A percentile compares a stretch with the other conserved stretches of the same genome.
Evolutionary conservation across 2,329 filamentous ascomycete species (phyloP).

Genomic region (Alternaria triticina): DNA sequence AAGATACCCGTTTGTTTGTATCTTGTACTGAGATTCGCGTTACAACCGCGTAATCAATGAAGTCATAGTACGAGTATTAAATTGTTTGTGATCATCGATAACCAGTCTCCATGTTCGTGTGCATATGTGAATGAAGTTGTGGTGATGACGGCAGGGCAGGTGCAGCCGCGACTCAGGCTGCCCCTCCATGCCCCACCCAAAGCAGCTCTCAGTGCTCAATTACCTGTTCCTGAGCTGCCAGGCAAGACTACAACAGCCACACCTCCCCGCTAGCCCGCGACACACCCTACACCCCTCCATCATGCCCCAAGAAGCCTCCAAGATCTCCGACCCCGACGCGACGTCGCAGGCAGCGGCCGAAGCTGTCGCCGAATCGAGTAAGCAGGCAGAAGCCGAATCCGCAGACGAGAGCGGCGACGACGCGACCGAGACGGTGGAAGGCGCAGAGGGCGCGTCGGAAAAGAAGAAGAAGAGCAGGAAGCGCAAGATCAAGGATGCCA

Average conservation of each 20-base stretch:
- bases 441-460: constrained; percentile 48
- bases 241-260: constrained; percentile 12
- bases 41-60: not conserved
- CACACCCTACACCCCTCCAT: not conserved
- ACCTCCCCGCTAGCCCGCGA: constrained; percentile 23
- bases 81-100: not conserved
- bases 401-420: constrained; percentile 43
- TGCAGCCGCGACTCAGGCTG: not conserved
- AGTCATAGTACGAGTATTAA: not conserved
- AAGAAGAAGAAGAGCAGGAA: constrained; percentile 73
- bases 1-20: not conserved
- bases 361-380: constrained; percentile 43
- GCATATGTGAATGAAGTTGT: not conserved
- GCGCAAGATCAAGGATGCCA: constrained; percentile 62
- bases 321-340: constrained; percentile 61
- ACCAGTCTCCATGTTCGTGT: not conserved
- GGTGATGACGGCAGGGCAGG: constrained; percentile 1
- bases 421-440: constrained; percentile 48
- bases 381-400: constrained; percentile 34
- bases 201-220: constrained; percentile 11
- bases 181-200: constrained; percentile 18
- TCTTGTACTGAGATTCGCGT: not conserved
- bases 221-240: constrained; percentile 14
- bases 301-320: constrained; percentile 63
- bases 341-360: constrained; percentile 58